Conservation (phyloP, 208 protist species). For the Wallacemonas sp. region DNA sequence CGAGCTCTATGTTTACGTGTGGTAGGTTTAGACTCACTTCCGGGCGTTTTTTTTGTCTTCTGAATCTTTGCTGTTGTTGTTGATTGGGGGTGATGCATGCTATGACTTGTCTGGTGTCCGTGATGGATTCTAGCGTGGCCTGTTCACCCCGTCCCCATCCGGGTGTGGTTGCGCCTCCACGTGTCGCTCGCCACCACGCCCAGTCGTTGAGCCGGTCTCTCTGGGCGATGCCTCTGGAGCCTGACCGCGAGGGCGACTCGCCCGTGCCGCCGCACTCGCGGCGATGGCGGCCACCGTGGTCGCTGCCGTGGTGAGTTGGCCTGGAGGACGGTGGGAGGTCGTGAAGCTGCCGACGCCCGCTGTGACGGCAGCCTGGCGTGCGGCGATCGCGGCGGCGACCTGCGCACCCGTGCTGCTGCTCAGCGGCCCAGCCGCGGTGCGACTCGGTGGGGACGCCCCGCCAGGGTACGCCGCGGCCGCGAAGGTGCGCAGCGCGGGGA, state of each 20-base stretch:
- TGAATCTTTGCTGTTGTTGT: no score
- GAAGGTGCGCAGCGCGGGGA: neutral
- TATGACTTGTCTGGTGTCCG: neutral
- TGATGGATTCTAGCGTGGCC: neutral
- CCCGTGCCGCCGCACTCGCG: neutral
- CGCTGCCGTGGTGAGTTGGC: neutral
- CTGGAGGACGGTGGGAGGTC: neutral
- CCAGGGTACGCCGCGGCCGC: conserved; percentile 3
- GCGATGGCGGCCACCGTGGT: neutral
- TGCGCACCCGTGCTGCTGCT: neutral
- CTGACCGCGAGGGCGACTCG: neutral
- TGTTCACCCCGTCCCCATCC: neutral
- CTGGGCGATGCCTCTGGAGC: no score
- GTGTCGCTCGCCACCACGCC: neutral
- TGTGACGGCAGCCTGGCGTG: neutral
- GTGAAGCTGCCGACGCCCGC: neutral
- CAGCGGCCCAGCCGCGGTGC: no score
- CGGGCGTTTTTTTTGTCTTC: no score
- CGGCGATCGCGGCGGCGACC: conserved; percentile 1
- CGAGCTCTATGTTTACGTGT: no score
- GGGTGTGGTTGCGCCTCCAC: neutral
- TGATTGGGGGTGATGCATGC: no score
- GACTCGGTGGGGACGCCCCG: neutral
- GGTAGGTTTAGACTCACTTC: no score
- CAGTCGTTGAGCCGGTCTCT: neutral